Evolutionary conservation across 441 rosid species (phyloP), one percentile per base, ranked within the genome.

Genomic region (Eruca vesicaria): DNA sequence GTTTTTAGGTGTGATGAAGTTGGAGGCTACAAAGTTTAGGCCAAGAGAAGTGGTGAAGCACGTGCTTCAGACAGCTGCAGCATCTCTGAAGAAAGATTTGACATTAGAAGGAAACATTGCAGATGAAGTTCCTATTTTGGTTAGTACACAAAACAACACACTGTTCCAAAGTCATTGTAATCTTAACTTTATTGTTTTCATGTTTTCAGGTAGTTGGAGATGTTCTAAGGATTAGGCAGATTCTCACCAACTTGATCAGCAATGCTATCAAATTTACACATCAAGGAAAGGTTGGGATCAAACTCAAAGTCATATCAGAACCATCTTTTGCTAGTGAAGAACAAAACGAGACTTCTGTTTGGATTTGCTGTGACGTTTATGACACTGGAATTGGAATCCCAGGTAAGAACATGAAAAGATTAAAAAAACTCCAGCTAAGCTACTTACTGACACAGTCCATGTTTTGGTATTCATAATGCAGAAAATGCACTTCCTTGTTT

Each of bases 41-140:
- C 99, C 99, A 16, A 81, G 98, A 80, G 94, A 96, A 73, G 99
- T 93, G 14, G 98, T 93, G 36, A 93, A 87, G 78, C 94, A 96
- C 38, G 98, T 96, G n/a, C 90, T 93, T 36, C 99, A 96, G 85
- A 96, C 99, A 19, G 91, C 98, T 52, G 98, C 96, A 1, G 99
- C 99, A 10, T 93, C 99, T 11, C 64, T 96, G 77, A 87, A 86
- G 74, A 96, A 96, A 73, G 62, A 79, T 68, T 83, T 96, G 73
- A 96, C 87, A 36, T 76, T 96, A 78, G 97, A 96, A 83, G 99
- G 99, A 66, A 79, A 76, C 72, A 80, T 96, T 61, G 84, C 92
- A 9, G 96, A 91, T 82, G 96, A 89, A 83, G 98, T 96, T 80
- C 98, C 98, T 8, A 84, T 88, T 52, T 95, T 91, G 94, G 98